A percentile compares a stretch with the other conserved stretches of the same genome.
These are phyloP conservation scores for Rhododendron mucronatum DNA, from an alignment of 148 eudicot genomes.

Conservation along the genomic window DNA sequence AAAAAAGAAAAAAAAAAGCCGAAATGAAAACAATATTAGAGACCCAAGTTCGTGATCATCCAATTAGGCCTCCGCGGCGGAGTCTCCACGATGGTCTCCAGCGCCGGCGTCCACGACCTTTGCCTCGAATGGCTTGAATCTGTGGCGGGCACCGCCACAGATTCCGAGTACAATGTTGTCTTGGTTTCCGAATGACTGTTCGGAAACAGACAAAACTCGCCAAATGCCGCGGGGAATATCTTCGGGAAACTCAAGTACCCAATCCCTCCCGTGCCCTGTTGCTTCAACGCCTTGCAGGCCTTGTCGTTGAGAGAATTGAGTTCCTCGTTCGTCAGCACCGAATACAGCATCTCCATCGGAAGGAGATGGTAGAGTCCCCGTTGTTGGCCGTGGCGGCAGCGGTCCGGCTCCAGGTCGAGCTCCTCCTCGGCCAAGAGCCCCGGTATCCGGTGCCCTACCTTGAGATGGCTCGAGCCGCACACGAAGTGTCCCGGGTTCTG, in stretches of 20 bases:
- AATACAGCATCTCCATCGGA: slow-evolving; percentile 51
- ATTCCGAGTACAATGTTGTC: background rate
- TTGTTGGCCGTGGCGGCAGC: slow-evolving; percentile 13
- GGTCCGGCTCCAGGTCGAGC: slow-evolving; percentile 17
- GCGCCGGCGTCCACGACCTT: slow-evolving; percentile 57
- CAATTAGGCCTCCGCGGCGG: slow-evolving; percentile 17
- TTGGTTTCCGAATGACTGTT: slow-evolving; percentile 6
- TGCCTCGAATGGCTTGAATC: slow-evolving; percentile 20
- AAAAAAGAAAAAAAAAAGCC: background rate
- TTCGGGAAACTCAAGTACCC: slow-evolving; percentile 29
- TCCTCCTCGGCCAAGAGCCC: slow-evolving; percentile 47
- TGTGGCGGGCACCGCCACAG: background rate
- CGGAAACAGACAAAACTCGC: slow-evolving; percentile 34
- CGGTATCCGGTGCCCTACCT: slow-evolving; percentile 38
- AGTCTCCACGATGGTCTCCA: slow-evolving; percentile 60
- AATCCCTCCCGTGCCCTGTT: slow-evolving; percentile 8
- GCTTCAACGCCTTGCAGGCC: slow-evolving; percentile 34
- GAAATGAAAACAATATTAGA: background rate
- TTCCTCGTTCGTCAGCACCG: slow-evolving; percentile 50
- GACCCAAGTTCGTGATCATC: background rate
- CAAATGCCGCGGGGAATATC: slow-evolving; percentile 29
- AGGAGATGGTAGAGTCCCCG: slow-evolving; percentile 32
- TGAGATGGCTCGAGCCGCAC: slow-evolving; percentile 36
- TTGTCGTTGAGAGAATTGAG: slow-evolving; percentile 24
- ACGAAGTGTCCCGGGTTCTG: slow-evolving; percentile 48